phyloP scores from a whole-genome alignment of 768 basidiomycete species.

The Termitomyces eurrhizus region DNA sequence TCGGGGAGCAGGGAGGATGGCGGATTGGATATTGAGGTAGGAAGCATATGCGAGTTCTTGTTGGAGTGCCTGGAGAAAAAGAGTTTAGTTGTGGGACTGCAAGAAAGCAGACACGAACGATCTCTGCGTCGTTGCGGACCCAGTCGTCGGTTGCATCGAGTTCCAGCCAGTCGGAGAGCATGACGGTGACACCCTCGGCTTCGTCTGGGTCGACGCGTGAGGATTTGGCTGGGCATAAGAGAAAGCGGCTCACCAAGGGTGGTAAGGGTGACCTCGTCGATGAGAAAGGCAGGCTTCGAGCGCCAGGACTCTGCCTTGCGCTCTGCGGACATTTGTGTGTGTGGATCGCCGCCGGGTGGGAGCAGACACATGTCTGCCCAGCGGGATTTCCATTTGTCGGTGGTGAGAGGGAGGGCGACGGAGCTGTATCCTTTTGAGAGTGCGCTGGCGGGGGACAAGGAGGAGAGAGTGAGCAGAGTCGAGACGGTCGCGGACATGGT shows the following conservation, averaged over 20 bases:
- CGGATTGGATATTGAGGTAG: conserved; percentile 82
- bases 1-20: conserved; percentile 85
- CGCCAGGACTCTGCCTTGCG: conserved; percentile 85
- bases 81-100: no score
- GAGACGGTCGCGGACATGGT: conserved; percentile 19
- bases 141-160: conserved; percentile 91
- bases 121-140: conserved; percentile 93
- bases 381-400: conserved; percentile 76
- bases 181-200: conserved; percentile 63
- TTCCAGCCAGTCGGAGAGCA: conserved; percentile 94
- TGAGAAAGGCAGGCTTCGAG: conserved; percentile 68
- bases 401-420: conserved; percentile 86
- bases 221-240: no score
- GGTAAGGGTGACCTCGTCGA: conserved; percentile 87
- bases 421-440: conserved; percentile 64
- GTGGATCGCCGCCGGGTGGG: conserved; percentile 39
- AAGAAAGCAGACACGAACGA: conserved; percentile 50
- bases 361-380: conserved; percentile 90
- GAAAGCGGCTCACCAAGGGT: conserved; percentile 63
- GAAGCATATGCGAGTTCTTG: conserved; percentile 93
- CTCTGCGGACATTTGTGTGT: conserved; percentile 41
- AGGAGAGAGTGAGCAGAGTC: conserved; percentile 10
- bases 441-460: conserved; percentile 6
- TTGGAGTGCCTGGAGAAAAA: conserved; percentile 64
- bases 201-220: conserved; percentile 48